These are phyloP conservation scores for Agrostemma githago DNA, from an alignment of 148 eudicot genomes.

Conservation along the genomic window DNA sequence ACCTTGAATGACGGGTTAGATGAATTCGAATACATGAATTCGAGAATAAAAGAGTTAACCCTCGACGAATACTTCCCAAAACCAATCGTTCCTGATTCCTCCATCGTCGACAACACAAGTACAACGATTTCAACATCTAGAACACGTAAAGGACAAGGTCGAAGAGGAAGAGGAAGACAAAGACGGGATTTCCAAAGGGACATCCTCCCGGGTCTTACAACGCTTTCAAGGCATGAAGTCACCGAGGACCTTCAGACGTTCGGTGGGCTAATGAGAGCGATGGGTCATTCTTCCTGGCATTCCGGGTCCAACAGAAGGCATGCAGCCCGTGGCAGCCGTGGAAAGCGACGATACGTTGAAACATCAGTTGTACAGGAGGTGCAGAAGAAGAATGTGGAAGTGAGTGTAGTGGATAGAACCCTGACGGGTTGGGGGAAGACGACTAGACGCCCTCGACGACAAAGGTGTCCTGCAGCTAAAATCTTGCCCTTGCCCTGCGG, in stretches of 20 bases:
- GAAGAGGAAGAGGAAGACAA: slow-evolving; percentile 88
- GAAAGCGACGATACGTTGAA: slow-evolving; percentile 43
- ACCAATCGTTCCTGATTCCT: slow-evolving; percentile 50
- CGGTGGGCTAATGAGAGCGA: slow-evolving; percentile 85
- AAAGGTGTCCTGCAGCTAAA: slow-evolving; percentile 66
- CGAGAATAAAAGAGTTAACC: slow-evolving; percentile 48
- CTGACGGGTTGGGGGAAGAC: slow-evolving; percentile 93
- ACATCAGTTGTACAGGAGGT: slow-evolving; percentile 26
- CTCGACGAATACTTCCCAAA: slow-evolving; percentile 73
- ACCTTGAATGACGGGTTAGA: slow-evolving; percentile 33
- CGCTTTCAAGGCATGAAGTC: slow-evolving; percentile 81
- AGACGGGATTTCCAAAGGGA: slow-evolving; percentile 83
- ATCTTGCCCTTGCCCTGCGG: slow-evolving; percentile 33
- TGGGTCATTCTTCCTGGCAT: slow-evolving; percentile 67
- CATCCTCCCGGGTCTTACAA: slow-evolving; percentile 78
- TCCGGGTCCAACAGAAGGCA: slow-evolving; percentile 49
- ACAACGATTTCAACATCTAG: slow-evolving; percentile 27
- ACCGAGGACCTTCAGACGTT: slow-evolving; percentile 88
- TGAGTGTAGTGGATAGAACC: slow-evolving; percentile 57
- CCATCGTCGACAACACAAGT: slow-evolving; percentile 29
- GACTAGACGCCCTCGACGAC: slow-evolving; percentile 79
- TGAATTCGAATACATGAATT: slow-evolving; percentile 60
- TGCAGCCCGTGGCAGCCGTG: slow-evolving; percentile 59
- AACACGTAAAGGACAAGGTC: slow-evolving; percentile 50
- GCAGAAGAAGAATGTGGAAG: slow-evolving; percentile 26